Percentiles rank a stretch among this genome's conserved stretches.
Conservation (phyloP, 2,329 filamentous ascomycete species). For the Hypoxylon sp. region DNA sequence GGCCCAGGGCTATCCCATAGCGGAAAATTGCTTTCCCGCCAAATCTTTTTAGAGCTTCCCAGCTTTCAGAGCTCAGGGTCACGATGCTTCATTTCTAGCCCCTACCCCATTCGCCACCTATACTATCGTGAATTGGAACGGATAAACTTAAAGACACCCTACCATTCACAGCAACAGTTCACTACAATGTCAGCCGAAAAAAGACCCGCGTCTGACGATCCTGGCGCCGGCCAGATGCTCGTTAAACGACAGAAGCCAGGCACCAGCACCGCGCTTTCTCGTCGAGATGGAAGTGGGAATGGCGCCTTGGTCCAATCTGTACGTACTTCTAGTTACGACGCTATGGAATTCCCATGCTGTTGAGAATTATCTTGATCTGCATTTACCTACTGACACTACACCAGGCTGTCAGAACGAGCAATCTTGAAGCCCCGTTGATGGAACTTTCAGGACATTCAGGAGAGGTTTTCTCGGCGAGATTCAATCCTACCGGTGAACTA, state of each 20-base stretch:
- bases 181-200: constrained; percentile 86
- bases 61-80: constrained; percentile 3
- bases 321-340: constrained; percentile 44
- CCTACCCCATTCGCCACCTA: not conserved
- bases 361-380: not conserved
- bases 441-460: constrained; percentile 85
- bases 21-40: constrained; percentile 33
- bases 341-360: not conserved
- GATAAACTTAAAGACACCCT: not conserved
- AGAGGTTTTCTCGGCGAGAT: constrained; percentile 91
- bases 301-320: constrained; percentile 65
- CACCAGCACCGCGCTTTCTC: constrained; percentile 61
- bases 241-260: constrained; percentile 88
- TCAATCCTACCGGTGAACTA: constrained; percentile 86
- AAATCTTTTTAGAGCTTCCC: constrained; percentile 2
- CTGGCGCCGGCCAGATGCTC: constrained; percentile 80
- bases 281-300: constrained; percentile 62
- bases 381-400: constrained; percentile 32
- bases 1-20: not conserved
- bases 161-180: not conserved
- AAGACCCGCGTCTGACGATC: constrained; percentile 86
- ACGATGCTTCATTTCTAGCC: not conserved
- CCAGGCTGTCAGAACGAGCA: constrained; percentile 82
- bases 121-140: not conserved
- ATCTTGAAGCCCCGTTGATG: constrained; percentile 91